Conservation (phyloP, 805 yeast genomes). For the Wickerhamia fluorescens region DNA sequence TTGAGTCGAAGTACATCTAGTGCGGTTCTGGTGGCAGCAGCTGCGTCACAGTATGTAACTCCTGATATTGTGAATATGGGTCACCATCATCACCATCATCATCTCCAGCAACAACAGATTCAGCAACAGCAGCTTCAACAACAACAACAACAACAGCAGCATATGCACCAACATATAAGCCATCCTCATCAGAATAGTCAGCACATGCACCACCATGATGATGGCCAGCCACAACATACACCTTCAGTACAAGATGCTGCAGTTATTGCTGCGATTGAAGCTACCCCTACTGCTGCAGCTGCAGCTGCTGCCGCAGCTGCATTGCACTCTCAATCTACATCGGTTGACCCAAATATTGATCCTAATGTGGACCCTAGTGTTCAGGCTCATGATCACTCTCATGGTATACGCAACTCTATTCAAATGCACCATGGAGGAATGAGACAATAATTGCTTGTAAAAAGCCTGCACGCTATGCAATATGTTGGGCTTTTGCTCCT, state of each 20-base stretch:
- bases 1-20: slow-evolving; percentile 12
- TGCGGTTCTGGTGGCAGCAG: slow-evolving; percentile 13
- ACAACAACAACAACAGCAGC: slow-evolving; percentile 14
- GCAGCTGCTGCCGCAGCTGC: slow-evolving; percentile 23
- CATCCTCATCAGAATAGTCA: too few relatives aligned
- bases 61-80: slow-evolving; percentile 17
- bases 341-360: slow-evolving; percentile 38
- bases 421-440: too few relatives aligned
- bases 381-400: slow-evolving; percentile 35
- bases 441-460: too few relatives aligned
- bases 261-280: slow-evolving; percentile 29
- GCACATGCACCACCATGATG: slow-evolving; percentile 19
- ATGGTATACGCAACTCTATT: too few relatives aligned
- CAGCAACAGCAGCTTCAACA: too few relatives aligned
- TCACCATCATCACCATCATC: slow-evolving; percentile 13
- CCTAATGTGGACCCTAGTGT: slow-evolving; percentile 40
- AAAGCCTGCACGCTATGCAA: too few relatives aligned
- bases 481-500: not conserved
- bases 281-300: too few relatives aligned
- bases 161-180: slow-evolving; percentile 20
- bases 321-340: slow-evolving; percentile 20
- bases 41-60: slow-evolving; percentile 18
- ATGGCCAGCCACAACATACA: slow-evolving; percentile 13
- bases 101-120: slow-evolving; percentile 20
- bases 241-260: slow-evolving; percentile 36